phyloP scores from a whole-genome alignment of 495 filamentous ascomycete genomes.

The Neurospora africana region DNA sequence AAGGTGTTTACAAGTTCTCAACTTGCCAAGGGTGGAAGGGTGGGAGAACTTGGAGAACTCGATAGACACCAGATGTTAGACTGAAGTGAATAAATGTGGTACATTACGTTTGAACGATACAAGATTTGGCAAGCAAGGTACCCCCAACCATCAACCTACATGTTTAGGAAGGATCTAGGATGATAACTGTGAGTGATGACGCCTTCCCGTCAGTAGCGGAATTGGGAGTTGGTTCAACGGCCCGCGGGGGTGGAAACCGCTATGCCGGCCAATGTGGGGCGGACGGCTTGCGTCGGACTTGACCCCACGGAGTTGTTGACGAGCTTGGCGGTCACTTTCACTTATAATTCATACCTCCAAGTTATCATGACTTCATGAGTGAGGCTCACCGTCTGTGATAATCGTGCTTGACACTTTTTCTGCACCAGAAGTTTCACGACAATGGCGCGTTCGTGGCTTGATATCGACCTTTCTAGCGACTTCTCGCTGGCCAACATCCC shows the following conservation, averaged over 20 bases:
- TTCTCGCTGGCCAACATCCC: slow-evolving; percentile 90
- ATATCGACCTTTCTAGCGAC: slow-evolving; percentile 24
- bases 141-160: neutral
- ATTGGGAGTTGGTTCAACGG: neutral
- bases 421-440: neutral
- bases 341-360: too few relatives aligned
- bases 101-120: neutral
- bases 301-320: neutral
- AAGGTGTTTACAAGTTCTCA: neutral
- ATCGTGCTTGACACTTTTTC: too few relatives aligned
- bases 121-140: neutral
- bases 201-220: neutral
- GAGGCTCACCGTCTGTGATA: neutral
- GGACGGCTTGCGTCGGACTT: neutral
- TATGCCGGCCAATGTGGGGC: neutral
- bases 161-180: neutral
- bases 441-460: slow-evolving; percentile 26
- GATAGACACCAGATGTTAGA: neutral
- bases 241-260: neutral
- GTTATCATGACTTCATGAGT: neutral
- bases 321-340: neutral
- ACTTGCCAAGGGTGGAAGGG: neutral
- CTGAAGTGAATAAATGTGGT: neutral
- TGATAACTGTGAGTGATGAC: neutral
- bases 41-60: too few relatives aligned